Conservation (phyloP, 2,329 filamentous ascomycete genomes). For the Verticillium albo-atrum region DNA sequence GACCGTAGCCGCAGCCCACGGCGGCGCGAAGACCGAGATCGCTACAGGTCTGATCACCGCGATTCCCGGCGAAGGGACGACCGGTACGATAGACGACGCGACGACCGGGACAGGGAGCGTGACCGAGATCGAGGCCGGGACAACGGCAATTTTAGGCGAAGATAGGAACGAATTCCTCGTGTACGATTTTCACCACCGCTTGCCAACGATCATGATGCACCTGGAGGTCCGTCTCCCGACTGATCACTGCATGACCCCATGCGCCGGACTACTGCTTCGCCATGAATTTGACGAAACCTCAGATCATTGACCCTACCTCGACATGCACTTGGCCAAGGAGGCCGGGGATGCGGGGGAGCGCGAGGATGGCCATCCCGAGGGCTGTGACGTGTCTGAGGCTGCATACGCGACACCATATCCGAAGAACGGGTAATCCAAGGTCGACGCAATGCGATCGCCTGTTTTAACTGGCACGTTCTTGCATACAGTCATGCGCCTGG, state of each 20-base stretch:
- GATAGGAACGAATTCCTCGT: constrained; percentile 7
- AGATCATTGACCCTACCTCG: too few species aligned
- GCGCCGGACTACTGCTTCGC: background rate
- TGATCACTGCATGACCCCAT: background rate
- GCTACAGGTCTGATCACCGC: constrained; percentile 7
- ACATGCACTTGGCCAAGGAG: too few species aligned
- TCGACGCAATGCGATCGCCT: too few species aligned
- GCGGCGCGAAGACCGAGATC: constrained; percentile 10
- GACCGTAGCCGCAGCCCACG: constrained; percentile 40
- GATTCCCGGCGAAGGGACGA: constrained; percentile 9
- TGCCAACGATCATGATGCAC: background rate
- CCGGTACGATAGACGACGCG: constrained; percentile 13
- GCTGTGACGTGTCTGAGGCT: too few species aligned
- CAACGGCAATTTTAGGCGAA: constrained; percentile 18
- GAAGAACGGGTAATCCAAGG: too few species aligned
- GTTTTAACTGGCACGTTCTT: too few species aligned
- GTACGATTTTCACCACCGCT: background rate
- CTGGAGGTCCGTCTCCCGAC: background rate
- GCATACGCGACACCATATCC: too few species aligned
- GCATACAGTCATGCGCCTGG: too few species aligned
- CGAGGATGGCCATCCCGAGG: too few species aligned
- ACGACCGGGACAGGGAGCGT: constrained; percentile 22
- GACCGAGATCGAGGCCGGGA: constrained; percentile 22
- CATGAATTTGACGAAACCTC: too few species aligned
- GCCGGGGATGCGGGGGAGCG: too few species aligned